Evolutionary conservation across 768 basidiomycete species (phyloP).

Genomic region (Hemileccinum impolitum): DNA sequence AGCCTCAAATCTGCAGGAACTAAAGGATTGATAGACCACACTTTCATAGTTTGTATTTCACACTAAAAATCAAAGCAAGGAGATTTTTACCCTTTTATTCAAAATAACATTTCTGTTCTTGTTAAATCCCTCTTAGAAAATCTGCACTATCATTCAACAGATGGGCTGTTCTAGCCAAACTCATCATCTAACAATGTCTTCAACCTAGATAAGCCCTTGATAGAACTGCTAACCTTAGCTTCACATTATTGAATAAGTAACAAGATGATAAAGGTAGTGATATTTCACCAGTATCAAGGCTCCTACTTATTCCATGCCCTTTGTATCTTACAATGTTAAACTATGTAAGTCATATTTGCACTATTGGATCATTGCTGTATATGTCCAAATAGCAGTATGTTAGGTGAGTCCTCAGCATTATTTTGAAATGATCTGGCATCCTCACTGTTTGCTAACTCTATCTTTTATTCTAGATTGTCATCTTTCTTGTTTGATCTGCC

Average conservation of each 20-base stretch:
- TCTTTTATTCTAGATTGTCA: too few species aligned
- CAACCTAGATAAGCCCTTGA: slow-evolving; percentile 64
- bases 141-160: slow-evolving; percentile 79
- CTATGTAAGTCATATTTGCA: too few species aligned
- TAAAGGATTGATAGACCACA: too few species aligned
- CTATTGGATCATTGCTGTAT: too few species aligned
- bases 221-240: slow-evolving; percentile 66
- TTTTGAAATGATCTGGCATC: too few species aligned
- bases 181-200: slow-evolving; percentile 80
- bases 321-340: too few species aligned
- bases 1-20: too few species aligned
- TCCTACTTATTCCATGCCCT: too few species aligned
- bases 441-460: too few species aligned
- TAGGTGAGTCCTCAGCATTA: too few species aligned
- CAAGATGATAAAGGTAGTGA: slow-evolving; percentile 79
- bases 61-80: slow-evolving; percentile 81
- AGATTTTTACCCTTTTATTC: slow-evolving; percentile 35
- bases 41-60: slow-evolving; percentile 81
- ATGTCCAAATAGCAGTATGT: too few species aligned
- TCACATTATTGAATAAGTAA: slow-evolving; percentile 77
- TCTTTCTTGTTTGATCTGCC: too few species aligned
- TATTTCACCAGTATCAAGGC: slow-evolving; percentile 54
- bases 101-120: slow-evolving; percentile 79
- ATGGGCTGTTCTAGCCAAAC: slow-evolving; percentile 81
- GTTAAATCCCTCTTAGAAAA: slow-evolving; percentile 77